Conservation (phyloP, 2,329 filamentous ascomycete species). For the Talaromyces sp. region DNA sequence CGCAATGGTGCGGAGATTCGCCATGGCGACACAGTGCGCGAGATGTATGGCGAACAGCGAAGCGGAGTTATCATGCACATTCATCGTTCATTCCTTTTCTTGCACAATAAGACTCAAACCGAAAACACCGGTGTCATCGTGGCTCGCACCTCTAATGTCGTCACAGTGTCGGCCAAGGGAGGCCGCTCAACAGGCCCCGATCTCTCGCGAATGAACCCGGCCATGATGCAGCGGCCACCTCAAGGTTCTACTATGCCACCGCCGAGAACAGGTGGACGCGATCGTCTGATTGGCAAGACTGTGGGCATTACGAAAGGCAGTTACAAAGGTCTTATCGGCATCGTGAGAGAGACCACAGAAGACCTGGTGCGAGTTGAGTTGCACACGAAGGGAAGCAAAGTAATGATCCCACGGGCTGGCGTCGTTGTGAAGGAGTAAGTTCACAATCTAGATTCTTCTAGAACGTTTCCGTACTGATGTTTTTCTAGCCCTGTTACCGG, state of each 20-base stretch:
- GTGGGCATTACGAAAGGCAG: conserved; percentile 81
- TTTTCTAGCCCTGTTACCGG: conserved; percentile 56
- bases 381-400: conserved; percentile 87
- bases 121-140: conserved; percentile 92
- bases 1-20: conserved; percentile 90
- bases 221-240: conserved; percentile 64
- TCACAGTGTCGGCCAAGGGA: conserved; percentile 89
- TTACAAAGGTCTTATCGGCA: conserved; percentile 88
- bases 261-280: conserved; percentile 68
- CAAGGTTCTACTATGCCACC: conserved; percentile 58
- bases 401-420: conserved; percentile 74
- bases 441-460: conserved; percentile 6
- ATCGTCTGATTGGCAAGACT: conserved; percentile 82
- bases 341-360: conserved; percentile 92
- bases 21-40: conserved; percentile 85
- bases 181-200: conserved; percentile 73
- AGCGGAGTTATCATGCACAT: conserved; percentile 90
- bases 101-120: conserved; percentile 74
- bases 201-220: conserved; percentile 86
- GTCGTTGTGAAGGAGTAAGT: conserved; percentile 78
- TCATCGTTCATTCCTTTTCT: conserved; percentile 84
- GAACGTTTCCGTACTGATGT: conserved; percentile 12
- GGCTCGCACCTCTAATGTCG: conserved; percentile 75
- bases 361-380: conserved; percentile 82
- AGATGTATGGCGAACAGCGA: conserved; percentile 77